Conservation (phyloP, 106 monocot genomes). For the Posidonia australis region DNA sequence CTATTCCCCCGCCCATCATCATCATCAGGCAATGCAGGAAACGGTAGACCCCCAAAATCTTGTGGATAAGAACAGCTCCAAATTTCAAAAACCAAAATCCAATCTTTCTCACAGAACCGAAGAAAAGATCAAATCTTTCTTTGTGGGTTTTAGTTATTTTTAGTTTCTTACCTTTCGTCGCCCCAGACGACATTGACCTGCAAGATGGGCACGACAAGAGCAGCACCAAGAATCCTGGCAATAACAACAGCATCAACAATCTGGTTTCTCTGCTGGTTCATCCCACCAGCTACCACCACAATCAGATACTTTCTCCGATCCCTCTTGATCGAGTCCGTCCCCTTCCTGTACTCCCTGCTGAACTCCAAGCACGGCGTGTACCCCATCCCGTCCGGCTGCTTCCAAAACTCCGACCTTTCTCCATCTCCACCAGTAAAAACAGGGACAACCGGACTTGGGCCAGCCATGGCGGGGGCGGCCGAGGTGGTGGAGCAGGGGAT, state of each 20-base stretch:
- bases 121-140: neutral
- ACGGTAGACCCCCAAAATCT: too few species aligned
- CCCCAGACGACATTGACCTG: slow-evolving; percentile 92
- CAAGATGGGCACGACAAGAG: slow-evolving; percentile 73
- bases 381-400: slow-evolving; percentile 73
- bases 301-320: slow-evolving; percentile 63
- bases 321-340: slow-evolving; percentile 15
- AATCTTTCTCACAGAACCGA: neutral
- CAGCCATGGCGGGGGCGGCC: neutral
- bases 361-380: slow-evolving; percentile 64
- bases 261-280: slow-evolving; percentile 94
- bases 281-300: slow-evolving; percentile 83
- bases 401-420: slow-evolving; percentile 40
- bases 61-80: too few species aligned
- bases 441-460: neutral
- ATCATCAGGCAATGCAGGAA: too few species aligned
- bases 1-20: too few species aligned
- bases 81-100: neutral
- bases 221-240: slow-evolving; percentile 78
- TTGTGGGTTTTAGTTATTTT: neutral
- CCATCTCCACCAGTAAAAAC: neutral
- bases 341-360: slow-evolving; percentile 34
- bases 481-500: slow-evolving; percentile 31
- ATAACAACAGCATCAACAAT: slow-evolving; percentile 93
- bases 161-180: slow-evolving; percentile 62